Base-by-base conservation (phyloP, 1,139 yeast species). In the Debaryomyces nepalensis region DNA sequence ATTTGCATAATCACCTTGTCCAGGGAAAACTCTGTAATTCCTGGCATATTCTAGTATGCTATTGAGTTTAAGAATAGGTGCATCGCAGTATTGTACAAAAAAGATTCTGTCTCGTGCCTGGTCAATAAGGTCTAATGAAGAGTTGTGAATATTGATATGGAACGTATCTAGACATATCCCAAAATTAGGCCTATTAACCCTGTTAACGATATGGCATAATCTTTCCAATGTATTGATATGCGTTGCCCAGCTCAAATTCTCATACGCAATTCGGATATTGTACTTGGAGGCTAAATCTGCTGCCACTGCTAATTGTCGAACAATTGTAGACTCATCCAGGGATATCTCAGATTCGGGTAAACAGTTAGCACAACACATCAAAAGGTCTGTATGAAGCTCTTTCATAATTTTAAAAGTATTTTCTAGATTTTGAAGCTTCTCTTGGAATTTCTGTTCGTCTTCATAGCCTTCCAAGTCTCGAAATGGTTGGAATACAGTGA, bases 91-190 rank as follows among this genome's bases (percentile, higher is more conserved):
- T 35, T 47, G 51, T 10, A 47, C 47, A 32, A 45, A 38, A 32
- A 47, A 44, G 2, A 46, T 33, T 20, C 46, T 47, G 11, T 26
- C 26, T 11, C 33, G 31, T 18, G 45, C 26, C 23, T 38, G 34
- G 15, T 43, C 27, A 21, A 39, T 24, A 6, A 22, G 8, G 10
- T 33, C 32, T 14, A 45, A 11, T 11, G 32, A 33, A 4, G 44
- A 39, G 11, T 42, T 21, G 26, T 37, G 31, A 19, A 40, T 35
- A 20, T 39, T 35, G 5, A 46, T 40, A 33, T 48, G 51, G 35
- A 44, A 48, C 1, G 51, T 42, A 37, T 48, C 51, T 15, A 48
- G 21, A 24, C 51, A 48, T 3, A 48, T 30, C 6, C 51, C 51
- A 42, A 48, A 48, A 26, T 48, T 48, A 6, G 40, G 37, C 23